phyloP scores from a whole-genome alignment of 2,329 filamentous ascomycete genomes.

The Arthrobotrys sinensis region DNA sequence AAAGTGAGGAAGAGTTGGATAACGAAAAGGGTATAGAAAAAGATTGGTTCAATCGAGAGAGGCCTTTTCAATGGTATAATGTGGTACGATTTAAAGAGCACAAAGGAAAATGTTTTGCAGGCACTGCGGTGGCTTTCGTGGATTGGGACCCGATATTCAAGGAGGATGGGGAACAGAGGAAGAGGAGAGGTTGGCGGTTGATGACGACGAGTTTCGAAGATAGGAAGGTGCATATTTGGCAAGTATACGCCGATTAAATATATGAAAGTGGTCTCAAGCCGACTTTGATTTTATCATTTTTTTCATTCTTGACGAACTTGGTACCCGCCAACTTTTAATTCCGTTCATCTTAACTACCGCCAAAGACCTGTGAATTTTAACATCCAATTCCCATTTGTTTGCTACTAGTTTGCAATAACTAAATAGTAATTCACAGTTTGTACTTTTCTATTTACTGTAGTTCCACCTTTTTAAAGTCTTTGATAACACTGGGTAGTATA shows the following conservation, averaged over 20 bases:
- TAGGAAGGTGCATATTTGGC: slow-evolving; percentile 61
- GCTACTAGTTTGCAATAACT: no score
- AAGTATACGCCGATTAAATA: slow-evolving; percentile 61
- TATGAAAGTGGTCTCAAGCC: background rate
- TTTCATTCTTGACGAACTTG: background rate
- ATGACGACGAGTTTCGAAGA: slow-evolving; percentile 60
- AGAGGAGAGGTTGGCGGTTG: slow-evolving; percentile 61
- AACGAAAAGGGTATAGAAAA: slow-evolving; percentile 61
- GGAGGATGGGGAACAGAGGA: slow-evolving; percentile 57
- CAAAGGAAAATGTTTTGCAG: slow-evolving; percentile 54
- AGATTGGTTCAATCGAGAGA: slow-evolving; percentile 61
- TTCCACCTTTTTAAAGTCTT: slow-evolving; percentile 70
- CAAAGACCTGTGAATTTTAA: no score
- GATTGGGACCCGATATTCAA: slow-evolving; percentile 62
- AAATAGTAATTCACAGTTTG: no score
- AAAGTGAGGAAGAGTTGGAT: slow-evolving; percentile 53
- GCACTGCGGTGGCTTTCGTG: slow-evolving; percentile 57
- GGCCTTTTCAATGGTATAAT: slow-evolving; percentile 63
- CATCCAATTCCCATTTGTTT: no score
- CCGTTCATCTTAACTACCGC: no score
- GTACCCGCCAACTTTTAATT: no score
- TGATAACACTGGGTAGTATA: slow-evolving; percentile 75
- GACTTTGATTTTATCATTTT: no score
- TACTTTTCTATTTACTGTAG: background rate
- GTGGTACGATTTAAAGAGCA: slow-evolving; percentile 62